Percentiles rank a stretch among this genome's conserved stretches.
These are phyloP conservation scores for Ogataea zsoltii DNA, from an alignment of 805 yeast species.

Conservation along the genomic window DNA sequence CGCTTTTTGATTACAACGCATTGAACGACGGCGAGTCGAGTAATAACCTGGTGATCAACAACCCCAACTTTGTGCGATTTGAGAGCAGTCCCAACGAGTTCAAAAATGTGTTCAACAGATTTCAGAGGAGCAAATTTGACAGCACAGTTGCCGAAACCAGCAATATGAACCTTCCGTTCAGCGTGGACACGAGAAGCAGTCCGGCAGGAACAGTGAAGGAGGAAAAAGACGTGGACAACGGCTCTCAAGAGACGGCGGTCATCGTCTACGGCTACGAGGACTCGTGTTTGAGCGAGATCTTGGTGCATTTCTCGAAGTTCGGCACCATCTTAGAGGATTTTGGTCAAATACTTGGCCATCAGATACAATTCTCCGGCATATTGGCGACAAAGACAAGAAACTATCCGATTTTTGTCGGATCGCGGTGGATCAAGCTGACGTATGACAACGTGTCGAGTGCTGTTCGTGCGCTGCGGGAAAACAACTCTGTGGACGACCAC, in stretches of 20 bases:
- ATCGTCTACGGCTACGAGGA: slow-evolving; percentile 90
- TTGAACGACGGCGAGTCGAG: slow-evolving; percentile 42
- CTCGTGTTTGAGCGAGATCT: slow-evolving; percentile 60
- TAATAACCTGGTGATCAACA: slow-evolving; percentile 35
- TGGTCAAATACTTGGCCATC: slow-evolving; percentile 31
- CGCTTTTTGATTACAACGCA: slow-evolving; percentile 47
- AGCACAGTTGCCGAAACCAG: slow-evolving; percentile 6
- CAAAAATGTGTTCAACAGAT: slow-evolving; percentile 46
- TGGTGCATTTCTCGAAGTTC: slow-evolving; percentile 73
- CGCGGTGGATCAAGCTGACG: slow-evolving; percentile 89
- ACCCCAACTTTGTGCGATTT: slow-evolving; percentile 37
- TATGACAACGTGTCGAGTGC: slow-evolving; percentile 77
- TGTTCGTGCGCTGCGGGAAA: slow-evolving; percentile 79
- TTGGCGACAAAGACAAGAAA: slow-evolving; percentile 26
- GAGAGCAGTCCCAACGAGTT: slow-evolving; percentile 43
- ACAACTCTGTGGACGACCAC: slow-evolving; percentile 72
- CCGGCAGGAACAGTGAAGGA: slow-evolving; percentile 3
- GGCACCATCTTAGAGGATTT: slow-evolving; percentile 81
- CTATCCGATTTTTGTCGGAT: slow-evolving; percentile 77
- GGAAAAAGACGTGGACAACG: slow-evolving; percentile 30
- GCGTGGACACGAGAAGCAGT: slow-evolving; percentile 5
- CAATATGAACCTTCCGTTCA: slow-evolving; percentile 19
- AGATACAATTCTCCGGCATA: background rate
- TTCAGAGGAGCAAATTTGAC: slow-evolving; percentile 22
- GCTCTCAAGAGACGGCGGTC: slow-evolving; percentile 58